Conservation (phyloP, 495 filamentous ascomycete species). For the Hypoxylon fragiforme region DNA sequence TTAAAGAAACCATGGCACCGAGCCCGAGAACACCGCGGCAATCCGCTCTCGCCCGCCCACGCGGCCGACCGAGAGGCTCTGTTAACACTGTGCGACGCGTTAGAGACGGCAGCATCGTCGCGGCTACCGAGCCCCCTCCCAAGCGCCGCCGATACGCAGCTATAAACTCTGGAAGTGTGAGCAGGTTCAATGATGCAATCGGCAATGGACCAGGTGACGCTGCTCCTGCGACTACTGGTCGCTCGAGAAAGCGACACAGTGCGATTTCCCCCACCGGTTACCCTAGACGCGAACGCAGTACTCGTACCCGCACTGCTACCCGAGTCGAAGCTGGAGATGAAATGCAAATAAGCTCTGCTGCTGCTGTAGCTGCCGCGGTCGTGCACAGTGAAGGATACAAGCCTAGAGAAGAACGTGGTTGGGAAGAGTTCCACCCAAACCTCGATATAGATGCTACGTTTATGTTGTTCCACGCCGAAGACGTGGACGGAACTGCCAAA, state of each 20-base stretch:
- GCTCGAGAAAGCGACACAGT: slow-evolving; percentile 41
- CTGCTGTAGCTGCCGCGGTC: slow-evolving; percentile 79
- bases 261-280: slow-evolving; percentile 46
- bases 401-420: slow-evolving; percentile 91
- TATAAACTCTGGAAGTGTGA: slow-evolving; percentile 78
- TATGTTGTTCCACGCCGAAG: slow-evolving; percentile 75
- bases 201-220: slow-evolving; percentile 54
- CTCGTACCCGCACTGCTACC: slow-evolving; percentile 53
- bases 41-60: slow-evolving; percentile 43
- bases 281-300: slow-evolving; percentile 56
- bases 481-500: slow-evolving; percentile 72
- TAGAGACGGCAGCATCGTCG: slow-evolving; percentile 40
- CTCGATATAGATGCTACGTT: slow-evolving; percentile 83
- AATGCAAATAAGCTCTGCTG: slow-evolving; percentile 73
- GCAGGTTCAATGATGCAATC: slow-evolving; percentile 71
- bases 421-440: slow-evolving; percentile 96
- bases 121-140: slow-evolving; percentile 55
- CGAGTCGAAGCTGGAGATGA: slow-evolving; percentile 52
- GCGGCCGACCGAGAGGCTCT: slow-evolving; percentile 48
- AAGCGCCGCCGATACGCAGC: slow-evolving; percentile 68
- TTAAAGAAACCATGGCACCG: slow-evolving; percentile 44
- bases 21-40: slow-evolving; percentile 48
- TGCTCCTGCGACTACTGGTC: slow-evolving; percentile 37
- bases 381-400: slow-evolving; percentile 95
- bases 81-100: slow-evolving; percentile 48